Base-by-base conservation (phyloP, 2,329 filamentous ascomycete genomes). In the Hymenoscyphus fraxineus region DNA sequence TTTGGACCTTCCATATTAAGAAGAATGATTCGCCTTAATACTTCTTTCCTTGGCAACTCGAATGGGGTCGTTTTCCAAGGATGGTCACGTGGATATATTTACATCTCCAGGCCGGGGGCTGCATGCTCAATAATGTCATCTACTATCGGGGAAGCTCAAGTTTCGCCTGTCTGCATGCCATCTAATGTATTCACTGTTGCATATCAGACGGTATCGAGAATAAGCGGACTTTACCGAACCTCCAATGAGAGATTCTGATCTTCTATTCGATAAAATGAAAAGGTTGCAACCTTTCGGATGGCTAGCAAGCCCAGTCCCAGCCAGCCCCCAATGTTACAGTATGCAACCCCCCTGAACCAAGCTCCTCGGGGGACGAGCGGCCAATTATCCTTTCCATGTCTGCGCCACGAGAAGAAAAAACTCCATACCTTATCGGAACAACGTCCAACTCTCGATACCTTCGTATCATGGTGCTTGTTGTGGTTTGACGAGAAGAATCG, bases 1-100 rank as follows among this genome's bases (percentile, higher is more conserved):
- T 54, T 54, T 54, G 6, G 47, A 54, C 47, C 47, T 54, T 54
- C 47, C 47, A 27, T 12, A 22, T 54, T 54, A 22, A 54, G 47
- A 54, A 22, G 56, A 35, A n/a, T 13, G 38, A 58, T 38, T 35
- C 27, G 27, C 35, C 4, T 38, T 13, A 22, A 12, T 19, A 12
- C 40, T 15, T 39, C 58, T 44, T 41, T 59, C 27, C 58, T 59
- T 59, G 58, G 58, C 58, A 59, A 40, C 39, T 44, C 22, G 12
- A 59, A 19, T 16, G 12, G 58, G 4, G 22, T 22, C n/a, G 3
- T 10, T 22, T 54, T 13, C 12, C 6, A 13, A 13, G 9, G n/a
- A 2, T 13, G 13, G 10, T 27, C 47, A 31, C 47, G 19, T 54
- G 47, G 5, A 54, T 22, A 22, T 22, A 47, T 47, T 47, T 27